A percentile compares a stretch with the other conserved stretches of the same genome.
Evolutionary conservation across 306 rosid species (phyloP).

Genomic region (Medicago arabica): DNA sequence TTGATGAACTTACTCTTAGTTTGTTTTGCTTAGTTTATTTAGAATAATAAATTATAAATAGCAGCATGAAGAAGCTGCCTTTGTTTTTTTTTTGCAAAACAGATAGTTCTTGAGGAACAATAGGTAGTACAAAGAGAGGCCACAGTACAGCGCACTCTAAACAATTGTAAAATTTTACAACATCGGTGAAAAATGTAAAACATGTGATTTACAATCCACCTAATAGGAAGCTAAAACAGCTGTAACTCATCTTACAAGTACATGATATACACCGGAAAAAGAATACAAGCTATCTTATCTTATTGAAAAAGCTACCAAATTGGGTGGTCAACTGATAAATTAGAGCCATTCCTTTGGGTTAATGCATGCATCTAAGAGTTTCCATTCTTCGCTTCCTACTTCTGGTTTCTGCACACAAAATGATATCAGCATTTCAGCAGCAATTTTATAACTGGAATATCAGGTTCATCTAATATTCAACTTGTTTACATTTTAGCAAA

Average conservation of each 20-base stretch:
- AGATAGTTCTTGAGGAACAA: conserved; percentile 4
- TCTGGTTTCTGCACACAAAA: conserved; percentile 80
- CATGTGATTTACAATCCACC: conserved; percentile 35
- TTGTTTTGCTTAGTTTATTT: background rate
- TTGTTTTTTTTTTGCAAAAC: background rate
- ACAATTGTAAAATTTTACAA: conserved; percentile 25
- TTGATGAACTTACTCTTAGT: background rate
- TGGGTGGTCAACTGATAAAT: conserved; percentile 33
- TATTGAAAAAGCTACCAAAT: conserved; percentile 3
- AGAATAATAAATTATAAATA: background rate
- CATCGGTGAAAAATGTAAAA: conserved; percentile 25
- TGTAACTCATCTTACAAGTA: conserved; percentile 18
- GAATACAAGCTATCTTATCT: conserved; percentile 32
- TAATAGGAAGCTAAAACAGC: conserved; percentile 29
- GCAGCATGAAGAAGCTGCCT: background rate
- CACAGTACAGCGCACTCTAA: conserved; percentile 4
- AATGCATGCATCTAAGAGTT: conserved; percentile 91
- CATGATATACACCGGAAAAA: conserved; percentile 40
- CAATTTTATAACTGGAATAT: conserved; percentile 13
- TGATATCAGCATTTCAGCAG: conserved; percentile 28
- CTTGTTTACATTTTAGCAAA: conserved; percentile 2
- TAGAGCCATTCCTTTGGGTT: conserved; percentile 94
- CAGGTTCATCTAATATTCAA: conserved; percentile 2
- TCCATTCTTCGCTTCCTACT: conserved; percentile 99
- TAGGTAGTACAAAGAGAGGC: background rate